Percentiles rank a stretch among this genome's conserved stretches.
These are phyloP conservation scores for Cutaneotrichosporon sp. DNA, from an alignment of 1,284 basidiomycete genomes.

Conservation along the genomic window DNA sequence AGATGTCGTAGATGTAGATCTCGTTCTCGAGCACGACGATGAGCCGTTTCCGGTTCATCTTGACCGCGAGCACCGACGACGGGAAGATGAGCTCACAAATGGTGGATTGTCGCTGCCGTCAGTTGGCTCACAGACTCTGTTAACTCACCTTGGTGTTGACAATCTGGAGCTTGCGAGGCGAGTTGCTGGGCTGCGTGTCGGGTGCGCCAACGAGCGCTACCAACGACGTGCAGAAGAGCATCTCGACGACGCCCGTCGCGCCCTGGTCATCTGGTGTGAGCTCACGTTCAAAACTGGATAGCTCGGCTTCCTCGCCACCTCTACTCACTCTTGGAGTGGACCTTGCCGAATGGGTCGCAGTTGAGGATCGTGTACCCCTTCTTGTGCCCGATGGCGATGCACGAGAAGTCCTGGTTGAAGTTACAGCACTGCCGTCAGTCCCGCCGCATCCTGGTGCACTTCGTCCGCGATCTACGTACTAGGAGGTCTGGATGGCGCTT, in stretches of 20 bases:
- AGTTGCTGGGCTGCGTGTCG: slow-evolving; percentile 75
- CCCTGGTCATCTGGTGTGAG: slow-evolving; percentile 69
- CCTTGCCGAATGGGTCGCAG: slow-evolving; percentile 94
- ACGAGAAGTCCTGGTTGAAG: slow-evolving; percentile 58
- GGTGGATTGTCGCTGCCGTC: slow-evolving; percentile 83
- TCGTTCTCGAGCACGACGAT: slow-evolving; percentile 94
- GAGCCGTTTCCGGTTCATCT: slow-evolving; percentile 93
- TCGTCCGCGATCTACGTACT: too few species aligned
- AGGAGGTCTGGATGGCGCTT: slow-evolving; percentile 53
- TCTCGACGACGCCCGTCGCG: slow-evolving; percentile 93
- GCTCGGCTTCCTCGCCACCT: not conserved
- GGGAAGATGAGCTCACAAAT: slow-evolving; percentile 99
- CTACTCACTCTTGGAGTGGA: slow-evolving; percentile 72
- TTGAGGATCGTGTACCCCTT: slow-evolving; percentile 97
- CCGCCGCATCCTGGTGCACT: slow-evolving; percentile 16
- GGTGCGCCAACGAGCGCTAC: slow-evolving; percentile 95
- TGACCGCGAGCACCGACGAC: slow-evolving; percentile 91
- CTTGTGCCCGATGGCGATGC: slow-evolving; percentile 90
- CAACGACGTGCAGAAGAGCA: slow-evolving; percentile 98
- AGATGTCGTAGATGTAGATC: slow-evolving; percentile 99
- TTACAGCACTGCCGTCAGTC: slow-evolving; percentile 48
- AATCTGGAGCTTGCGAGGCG: slow-evolving; percentile 90
- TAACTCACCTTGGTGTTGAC: slow-evolving; percentile 88
- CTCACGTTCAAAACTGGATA: not conserved
- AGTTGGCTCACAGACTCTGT: not conserved